These are phyloP conservation scores for Lathyrus aphaca DNA, from an alignment of 306 rosid species.

Conservation along the genomic window DNA sequence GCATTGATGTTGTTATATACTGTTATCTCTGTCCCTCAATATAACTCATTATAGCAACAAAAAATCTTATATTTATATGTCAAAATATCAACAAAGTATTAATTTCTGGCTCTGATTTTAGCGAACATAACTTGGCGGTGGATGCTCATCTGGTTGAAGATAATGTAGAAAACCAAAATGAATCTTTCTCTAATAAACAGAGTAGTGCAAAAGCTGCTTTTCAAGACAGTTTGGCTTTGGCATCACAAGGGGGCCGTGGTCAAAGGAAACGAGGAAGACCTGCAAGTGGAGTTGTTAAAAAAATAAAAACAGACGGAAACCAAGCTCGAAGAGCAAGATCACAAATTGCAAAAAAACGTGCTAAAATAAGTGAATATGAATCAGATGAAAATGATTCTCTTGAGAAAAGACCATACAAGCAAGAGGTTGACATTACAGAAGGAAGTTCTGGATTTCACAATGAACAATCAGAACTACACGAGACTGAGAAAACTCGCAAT, in stretches of 20 bases:
- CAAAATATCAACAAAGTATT: no score
- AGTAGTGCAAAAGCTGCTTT: conserved; percentile 42
- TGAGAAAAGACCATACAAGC: conserved; percentile 39
- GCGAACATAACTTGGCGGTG: conserved; percentile 49
- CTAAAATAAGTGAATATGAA: conserved; percentile 64
- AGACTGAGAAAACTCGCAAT: conserved; percentile 29
- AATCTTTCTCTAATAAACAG: conserved; percentile 37
- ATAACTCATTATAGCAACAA: no score
- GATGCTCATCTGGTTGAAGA: conserved; percentile 39
- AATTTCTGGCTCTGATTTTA: conserved; percentile 38
- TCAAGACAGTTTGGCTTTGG: conserved; percentile 36
- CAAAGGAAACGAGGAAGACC: conserved; percentile 81
- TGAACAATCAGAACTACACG: conserved; percentile 38
- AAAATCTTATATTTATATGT: no score
- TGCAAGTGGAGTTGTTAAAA: conserved; percentile 47
- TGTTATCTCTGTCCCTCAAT: no score
- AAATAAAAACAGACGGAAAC: conserved; percentile 43
- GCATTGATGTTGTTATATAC: conserved; percentile 22
- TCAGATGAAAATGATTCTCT: conserved; percentile 59
- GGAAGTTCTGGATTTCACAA: conserved; percentile 24
- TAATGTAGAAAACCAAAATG: conserved; percentile 32
- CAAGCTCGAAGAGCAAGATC: conserved; percentile 56
- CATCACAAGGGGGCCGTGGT: conserved; percentile 46
- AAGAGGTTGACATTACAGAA: conserved; percentile 36
- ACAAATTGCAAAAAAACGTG: conserved; percentile 52